Base-by-base conservation (phyloP, 371 early-diverging fungal species). In the Mortierella sp. region DNA sequence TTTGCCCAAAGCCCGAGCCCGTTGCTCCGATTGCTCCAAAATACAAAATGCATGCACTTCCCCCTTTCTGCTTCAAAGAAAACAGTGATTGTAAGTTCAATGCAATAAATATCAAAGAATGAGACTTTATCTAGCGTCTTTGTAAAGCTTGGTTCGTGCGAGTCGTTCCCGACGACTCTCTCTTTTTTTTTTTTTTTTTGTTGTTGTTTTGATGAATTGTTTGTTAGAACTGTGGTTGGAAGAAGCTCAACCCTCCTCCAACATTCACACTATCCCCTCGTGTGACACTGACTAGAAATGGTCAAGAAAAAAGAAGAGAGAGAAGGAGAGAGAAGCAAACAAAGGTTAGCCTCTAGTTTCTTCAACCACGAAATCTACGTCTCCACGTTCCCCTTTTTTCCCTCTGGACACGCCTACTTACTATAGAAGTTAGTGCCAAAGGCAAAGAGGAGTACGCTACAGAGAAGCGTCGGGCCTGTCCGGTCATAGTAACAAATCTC, bases 401-500 rank as follows among this genome's bases (percentile, higher is more conserved):
- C 53, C 53, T 53, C 53, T 19, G 21, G 21, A 50, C 50, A 16
- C 5, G 1, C 2, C 29, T 29, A 57, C 67, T 76, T 68, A 72
- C 72, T 15, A 55, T 69, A 77, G 58, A 68, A 68, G 56, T 72
- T 77, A 29, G 69, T 57, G 46, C 69, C 62, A 45, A 66, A 77
- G 6, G 66, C 72, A 60, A 68, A 26, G 29, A 77, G n/a, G 48
- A 72, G 53, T 5, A 45, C 37, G 19, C 62, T 50, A 44, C 72
- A 68, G 21, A 77, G 14, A 4, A 72, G n/a, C 25, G 79, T 72
- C 3, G 79, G 79, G 0, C 77, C 70, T 4, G 51, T 12, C 2
- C 72, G 68, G 19, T 77, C 72, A 51, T 72, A 77, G n/a, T n/a
- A n/a, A n/a, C n/a, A 55, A 29, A 65, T 30, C 43, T 72, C 72